Percentiles rank a stretch among this genome's conserved stretches.
These are phyloP conservation scores for Lachancea mirantina DNA, from an alignment of 805 yeast genomes.

Conservation along the genomic window DNA sequence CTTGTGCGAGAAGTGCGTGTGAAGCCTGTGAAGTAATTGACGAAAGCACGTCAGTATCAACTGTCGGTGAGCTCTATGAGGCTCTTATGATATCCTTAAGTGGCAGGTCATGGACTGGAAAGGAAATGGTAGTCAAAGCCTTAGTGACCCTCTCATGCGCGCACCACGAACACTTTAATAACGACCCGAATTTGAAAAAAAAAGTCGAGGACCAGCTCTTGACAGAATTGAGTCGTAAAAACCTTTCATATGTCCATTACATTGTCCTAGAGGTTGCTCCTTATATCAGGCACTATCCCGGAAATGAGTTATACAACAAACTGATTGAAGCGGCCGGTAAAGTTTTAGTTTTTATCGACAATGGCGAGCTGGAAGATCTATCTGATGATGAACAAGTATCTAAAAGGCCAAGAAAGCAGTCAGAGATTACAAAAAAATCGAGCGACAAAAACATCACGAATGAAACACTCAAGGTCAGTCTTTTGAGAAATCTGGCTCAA, in stretches of 20 bases:
- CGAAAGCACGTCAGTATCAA: constrained; percentile 20
- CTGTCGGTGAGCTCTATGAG: constrained; percentile 38
- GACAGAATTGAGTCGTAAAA: constrained; percentile 60
- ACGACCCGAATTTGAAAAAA: constrained; percentile 33
- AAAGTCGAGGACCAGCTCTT: constrained; percentile 31
- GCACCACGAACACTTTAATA: constrained; percentile 33
- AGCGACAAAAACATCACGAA: constrained; percentile 37
- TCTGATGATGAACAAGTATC: constrained; percentile 18
- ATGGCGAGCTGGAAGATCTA: constrained; percentile 33
- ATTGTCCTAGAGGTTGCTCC: constrained; percentile 48
- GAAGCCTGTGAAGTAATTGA: constrained; percentile 46
- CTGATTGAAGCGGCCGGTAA: constrained; percentile 33
- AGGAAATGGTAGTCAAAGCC: constrained; percentile 67
- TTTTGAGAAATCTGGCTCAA: constrained; percentile 33
- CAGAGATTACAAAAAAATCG: constrained; percentile 33
- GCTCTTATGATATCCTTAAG: constrained; percentile 52
- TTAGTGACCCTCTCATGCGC: constrained; percentile 51
- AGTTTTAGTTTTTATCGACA: constrained; percentile 32
- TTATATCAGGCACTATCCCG: constrained; percentile 38
- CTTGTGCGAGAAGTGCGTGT: constrained; percentile 61
- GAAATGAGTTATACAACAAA: constrained; percentile 27
- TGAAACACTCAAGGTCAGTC: constrained; percentile 42
- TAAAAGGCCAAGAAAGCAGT: constrained; percentile 20
- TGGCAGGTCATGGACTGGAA: constrained; percentile 87
- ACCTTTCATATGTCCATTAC: constrained; percentile 53